Base-by-base conservation (phyloP, 164 flowering plant species). In the Liriodendron chinense region DNA sequence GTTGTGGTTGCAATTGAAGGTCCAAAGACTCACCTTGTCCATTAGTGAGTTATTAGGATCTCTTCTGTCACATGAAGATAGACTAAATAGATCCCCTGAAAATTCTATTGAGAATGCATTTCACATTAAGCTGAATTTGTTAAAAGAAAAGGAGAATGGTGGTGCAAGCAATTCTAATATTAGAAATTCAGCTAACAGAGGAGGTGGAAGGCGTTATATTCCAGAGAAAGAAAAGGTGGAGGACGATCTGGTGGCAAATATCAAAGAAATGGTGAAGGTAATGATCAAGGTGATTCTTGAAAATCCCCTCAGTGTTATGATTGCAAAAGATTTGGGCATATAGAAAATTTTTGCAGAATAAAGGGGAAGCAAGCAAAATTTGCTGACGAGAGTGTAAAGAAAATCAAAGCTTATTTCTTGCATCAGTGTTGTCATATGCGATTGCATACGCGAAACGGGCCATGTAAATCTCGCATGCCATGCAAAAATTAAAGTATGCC, bases 1-100 rank as follows among this genome's bases (percentile, higher is more conserved):
- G 72, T 69, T 69, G 72, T 43, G 26, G 56, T 9, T 69, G 72
- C 72, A 20, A 69, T 69, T 14, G 72, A 47, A 47, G 57, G 21
- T 43, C 25, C 8, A 69, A 47, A 14, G 72, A 69, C 21, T n/a
- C 57, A 65, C 47, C 3, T 14, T 24, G 13, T 2, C 47, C 7
- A 22, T 65, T 23, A 34, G 25, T 24, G 69, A 26, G 25, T 65
- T 65, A 22, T 9, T 12, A 2, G 69, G 69, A 24, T 65, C 69
- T 24, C 47, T 65, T 9, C 47, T 12, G 13, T 65, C 69, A 9
- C 69, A 65, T 65, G 69, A 65, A 12, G 43, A 65, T 9, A 9
- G 69, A 66, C 4, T 66, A 7, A 7, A 66, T 10, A 24, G 47
- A 4, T 10, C 3, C 16, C 5, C 1, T 66, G 69, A 24, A 25